A percentile compares a stretch with the other conserved stretches of the same genome.
Evolutionary conservation across 768 basidiomycete species (phyloP).

Genomic region (Mrakia hoshinonis): DNA sequence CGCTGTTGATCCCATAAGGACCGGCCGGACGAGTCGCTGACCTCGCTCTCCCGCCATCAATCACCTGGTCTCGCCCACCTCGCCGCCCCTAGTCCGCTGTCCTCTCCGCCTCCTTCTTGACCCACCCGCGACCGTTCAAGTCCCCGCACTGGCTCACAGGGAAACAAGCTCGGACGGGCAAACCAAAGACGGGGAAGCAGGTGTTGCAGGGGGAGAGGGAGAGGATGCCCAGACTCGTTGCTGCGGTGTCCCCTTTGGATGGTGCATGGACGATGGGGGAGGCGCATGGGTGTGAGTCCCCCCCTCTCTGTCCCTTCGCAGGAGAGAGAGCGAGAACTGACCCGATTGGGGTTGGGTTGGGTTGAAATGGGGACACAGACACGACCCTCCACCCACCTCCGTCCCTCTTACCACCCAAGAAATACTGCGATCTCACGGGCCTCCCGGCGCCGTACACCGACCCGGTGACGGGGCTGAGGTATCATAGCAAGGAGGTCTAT

Average conservation of each 20-base stretch:
- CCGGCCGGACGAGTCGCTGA: no score
- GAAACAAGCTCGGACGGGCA: slow-evolving; percentile 17
- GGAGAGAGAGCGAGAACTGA: not conserved
- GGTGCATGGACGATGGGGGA: slow-evolving; percentile 22
- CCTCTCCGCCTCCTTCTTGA: slow-evolving; percentile 24
- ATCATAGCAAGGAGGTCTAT: slow-evolving; percentile 28
- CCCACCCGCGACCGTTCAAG: slow-evolving; percentile 27
- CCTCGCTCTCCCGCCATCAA: no score
- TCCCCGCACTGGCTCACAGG: slow-evolving; percentile 12
- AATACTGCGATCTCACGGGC: slow-evolving; percentile 47
- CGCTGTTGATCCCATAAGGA: no score
- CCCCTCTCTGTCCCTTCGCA: not conserved
- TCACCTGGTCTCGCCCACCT: no score
- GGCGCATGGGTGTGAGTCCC: slow-evolving; percentile 20
- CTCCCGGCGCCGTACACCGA: slow-evolving; percentile 32
- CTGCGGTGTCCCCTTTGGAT: no score
- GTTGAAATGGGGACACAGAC: no score
- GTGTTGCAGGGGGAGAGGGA: slow-evolving; percentile 26
- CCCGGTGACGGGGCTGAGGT: slow-evolving; percentile 21
- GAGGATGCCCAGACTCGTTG: slow-evolving; percentile 11
- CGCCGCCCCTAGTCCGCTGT: no score
- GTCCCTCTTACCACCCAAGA: slow-evolving; percentile 42
- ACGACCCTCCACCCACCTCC: slow-evolving; percentile 39
- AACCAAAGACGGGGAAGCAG: slow-evolving; percentile 24
- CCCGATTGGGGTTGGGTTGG: no score